A percentile compares a stretch with the other conserved stretches of the same genome.
Conservation (phyloP, 345 rosid genomes). For the Aquilaria malaccensis region DNA sequence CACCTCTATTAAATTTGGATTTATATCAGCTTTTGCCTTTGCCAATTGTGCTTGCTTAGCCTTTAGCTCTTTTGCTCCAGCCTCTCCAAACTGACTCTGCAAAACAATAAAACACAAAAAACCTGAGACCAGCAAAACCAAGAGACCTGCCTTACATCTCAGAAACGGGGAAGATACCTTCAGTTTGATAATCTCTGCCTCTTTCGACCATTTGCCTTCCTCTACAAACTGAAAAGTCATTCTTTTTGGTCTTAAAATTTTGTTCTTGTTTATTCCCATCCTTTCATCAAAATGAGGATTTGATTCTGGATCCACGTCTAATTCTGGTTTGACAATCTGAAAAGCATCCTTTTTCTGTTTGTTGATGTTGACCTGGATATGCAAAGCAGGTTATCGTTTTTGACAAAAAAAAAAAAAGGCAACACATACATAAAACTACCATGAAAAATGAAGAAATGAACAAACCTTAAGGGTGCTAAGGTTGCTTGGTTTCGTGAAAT, state of each 20-base stretch:
- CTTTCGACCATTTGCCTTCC: conserved; percentile 97
- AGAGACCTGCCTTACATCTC: not conserved
- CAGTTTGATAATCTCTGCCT: conserved; percentile 75
- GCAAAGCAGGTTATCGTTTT: not conserved
- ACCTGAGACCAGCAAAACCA: not conserved
- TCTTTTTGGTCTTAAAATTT: conserved; percentile 86
- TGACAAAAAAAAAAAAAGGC: conserved; percentile 8
- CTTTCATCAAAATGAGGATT: conserved; percentile 74
- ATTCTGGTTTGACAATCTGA: conserved; percentile 91
- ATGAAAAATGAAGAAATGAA: not conserved
- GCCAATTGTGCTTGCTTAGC: conserved; percentile 91
- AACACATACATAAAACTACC: conserved; percentile 2
- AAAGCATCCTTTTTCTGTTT: conserved; percentile 95
- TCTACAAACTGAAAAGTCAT: conserved; percentile 92
- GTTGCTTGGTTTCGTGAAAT: conserved; percentile 74
- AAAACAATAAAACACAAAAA: conserved; percentile 12
- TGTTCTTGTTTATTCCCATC: conserved; percentile 80
- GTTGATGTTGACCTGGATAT: conserved; percentile 87
- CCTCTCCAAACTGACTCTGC: conserved; percentile 96
- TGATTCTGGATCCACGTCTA: conserved; percentile 73
- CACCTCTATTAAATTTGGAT: conserved; percentile 93
- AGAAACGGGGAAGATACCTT: conserved; percentile 34
- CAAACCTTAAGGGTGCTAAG: conserved; percentile 94
- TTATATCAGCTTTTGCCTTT: conserved; percentile 81
- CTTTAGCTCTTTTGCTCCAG: conserved; percentile 80